phyloP scores from a whole-genome alignment of 257 asterid species.

The Marsdenia floribunda region DNA sequence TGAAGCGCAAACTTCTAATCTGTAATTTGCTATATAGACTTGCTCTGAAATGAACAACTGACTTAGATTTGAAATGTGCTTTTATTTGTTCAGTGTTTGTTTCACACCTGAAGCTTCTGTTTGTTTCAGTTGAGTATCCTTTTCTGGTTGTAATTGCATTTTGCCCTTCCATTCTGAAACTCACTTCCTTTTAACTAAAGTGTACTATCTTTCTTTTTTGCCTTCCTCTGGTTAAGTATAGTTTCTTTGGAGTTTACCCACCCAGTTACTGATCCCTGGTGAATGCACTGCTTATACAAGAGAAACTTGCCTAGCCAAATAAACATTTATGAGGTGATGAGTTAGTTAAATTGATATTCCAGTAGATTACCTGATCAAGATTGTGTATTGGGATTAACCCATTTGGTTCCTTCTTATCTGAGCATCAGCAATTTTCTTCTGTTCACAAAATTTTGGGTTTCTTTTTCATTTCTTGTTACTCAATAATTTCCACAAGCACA shows the following conservation, averaged over 20 bases:
- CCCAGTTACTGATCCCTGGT: background rate
- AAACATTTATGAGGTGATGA: background rate
- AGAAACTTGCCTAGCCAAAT: background rate
- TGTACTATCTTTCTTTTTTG: background rate
- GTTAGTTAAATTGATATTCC: background rate
- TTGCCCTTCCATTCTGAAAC: background rate
- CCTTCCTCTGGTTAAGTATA: background rate
- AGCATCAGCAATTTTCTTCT: background rate
- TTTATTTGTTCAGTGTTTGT: background rate
- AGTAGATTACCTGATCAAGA: background rate
- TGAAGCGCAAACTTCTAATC: background rate
- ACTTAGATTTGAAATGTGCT: background rate
- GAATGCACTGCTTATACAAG: background rate
- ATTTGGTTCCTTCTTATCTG: background rate
- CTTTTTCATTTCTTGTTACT: no score
- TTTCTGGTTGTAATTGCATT: background rate
- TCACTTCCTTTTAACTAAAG: background rate
- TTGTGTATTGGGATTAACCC: background rate
- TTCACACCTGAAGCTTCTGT: background rate
- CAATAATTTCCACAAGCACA: background rate
- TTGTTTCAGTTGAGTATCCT: background rate
- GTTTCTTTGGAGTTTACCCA: background rate
- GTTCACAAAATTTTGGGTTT: background rate
- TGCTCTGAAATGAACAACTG: background rate
- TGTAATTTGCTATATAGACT: background rate